Evolutionary conservation across 1,284 basidiomycete species (phyloP).

Genomic region (Vanrija sp.): DNA sequence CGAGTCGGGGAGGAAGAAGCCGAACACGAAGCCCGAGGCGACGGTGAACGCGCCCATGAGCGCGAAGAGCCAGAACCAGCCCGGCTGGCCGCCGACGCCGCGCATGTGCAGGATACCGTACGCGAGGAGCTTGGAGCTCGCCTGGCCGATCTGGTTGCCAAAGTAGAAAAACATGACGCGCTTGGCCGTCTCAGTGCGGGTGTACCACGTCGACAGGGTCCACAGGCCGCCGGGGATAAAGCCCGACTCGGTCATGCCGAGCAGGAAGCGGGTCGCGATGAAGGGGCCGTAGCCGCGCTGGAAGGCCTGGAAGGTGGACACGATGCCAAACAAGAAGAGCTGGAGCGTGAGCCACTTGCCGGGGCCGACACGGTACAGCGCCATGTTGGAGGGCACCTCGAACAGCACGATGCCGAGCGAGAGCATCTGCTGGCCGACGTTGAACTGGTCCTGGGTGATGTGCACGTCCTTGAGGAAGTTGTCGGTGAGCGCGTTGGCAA

Average conservation of each 20-base stretch:
- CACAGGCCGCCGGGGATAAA: slow-evolving; percentile 31
- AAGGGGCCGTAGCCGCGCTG: slow-evolving; percentile 30
- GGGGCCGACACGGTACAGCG: slow-evolving; percentile 25
- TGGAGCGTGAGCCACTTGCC: slow-evolving; percentile 28
- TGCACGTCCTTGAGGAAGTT: slow-evolving; percentile 32
- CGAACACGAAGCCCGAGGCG: slow-evolving; percentile 26
- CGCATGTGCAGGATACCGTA: slow-evolving; percentile 32
- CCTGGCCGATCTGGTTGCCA: slow-evolving; percentile 26
- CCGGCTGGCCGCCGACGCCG: slow-evolving; percentile 24
- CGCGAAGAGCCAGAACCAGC: slow-evolving; percentile 30
- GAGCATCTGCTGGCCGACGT: slow-evolving; percentile 34
- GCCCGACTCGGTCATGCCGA: slow-evolving; percentile 29
- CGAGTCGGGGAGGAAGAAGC: slow-evolving; percentile 30
- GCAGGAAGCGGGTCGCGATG: slow-evolving; percentile 29
- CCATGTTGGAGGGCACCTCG: slow-evolving; percentile 32
- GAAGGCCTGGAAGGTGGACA: slow-evolving; percentile 34
- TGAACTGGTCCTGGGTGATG: slow-evolving; percentile 35
- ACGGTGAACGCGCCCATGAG: slow-evolving; percentile 32
- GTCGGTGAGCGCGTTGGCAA: slow-evolving; percentile 32
- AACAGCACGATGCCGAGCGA: slow-evolving; percentile 37
- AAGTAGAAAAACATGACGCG: slow-evolving; percentile 35
- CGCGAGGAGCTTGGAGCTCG: slow-evolving; percentile 21
- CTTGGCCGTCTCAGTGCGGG: slow-evolving; percentile 27
- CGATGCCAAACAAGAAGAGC: slow-evolving; percentile 29
- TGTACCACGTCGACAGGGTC: slow-evolving; percentile 25